Base-by-base conservation (phyloP, 176 grass and related monocot species). In the Poa pratensis region DNA sequence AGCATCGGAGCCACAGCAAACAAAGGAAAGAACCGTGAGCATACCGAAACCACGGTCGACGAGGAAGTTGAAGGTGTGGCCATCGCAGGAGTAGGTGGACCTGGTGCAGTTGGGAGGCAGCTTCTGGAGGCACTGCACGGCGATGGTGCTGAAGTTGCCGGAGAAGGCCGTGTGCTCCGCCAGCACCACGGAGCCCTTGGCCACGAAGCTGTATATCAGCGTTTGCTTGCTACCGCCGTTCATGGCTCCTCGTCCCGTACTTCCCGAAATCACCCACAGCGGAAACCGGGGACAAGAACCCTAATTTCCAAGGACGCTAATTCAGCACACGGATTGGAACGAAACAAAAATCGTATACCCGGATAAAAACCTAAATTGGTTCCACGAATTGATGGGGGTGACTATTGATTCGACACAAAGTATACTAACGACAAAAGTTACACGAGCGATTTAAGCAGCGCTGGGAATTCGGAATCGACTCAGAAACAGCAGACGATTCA, bases 81-180 rank as follows among this genome's bases (percentile, higher is more conserved):
- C 95, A 84, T 98, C 95, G 34, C 95, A 98, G n/a, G 95, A 95
- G 65, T 95, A 98, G 48, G 93, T 98, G 84, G 91, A 98, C 83
- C 87, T 98, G 81, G 86, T 91, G 83, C 83, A 91, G 87, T 94
- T 87, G 22, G 83, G 75, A 34, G 93, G 86, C 26, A 98, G 83
- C 88, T 94, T 98, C 77, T 95, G 91, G 77, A 98, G 87, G 86
- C 96, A 98, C 85, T 98, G 91, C 80, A 98, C 90, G 18, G 96
- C 96, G 52, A 98, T 91, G 82, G 91, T 94, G 83, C 89, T 95
- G 90, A 95, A 98, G 89, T 98, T 98, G 76, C 96, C 96, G 60
- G 96, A 82, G 83, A 98, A 98, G 45, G 91, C 78, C 11, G 96
- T 95, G 83, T 98, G 91, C 87, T 98, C 96, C 10, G 96, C 96